Evolutionary conservation across 2,329 filamentous ascomycete species (phyloP), one percentile per base, ranked within the genome.

Genomic region (Massarina eburnea): DNA sequence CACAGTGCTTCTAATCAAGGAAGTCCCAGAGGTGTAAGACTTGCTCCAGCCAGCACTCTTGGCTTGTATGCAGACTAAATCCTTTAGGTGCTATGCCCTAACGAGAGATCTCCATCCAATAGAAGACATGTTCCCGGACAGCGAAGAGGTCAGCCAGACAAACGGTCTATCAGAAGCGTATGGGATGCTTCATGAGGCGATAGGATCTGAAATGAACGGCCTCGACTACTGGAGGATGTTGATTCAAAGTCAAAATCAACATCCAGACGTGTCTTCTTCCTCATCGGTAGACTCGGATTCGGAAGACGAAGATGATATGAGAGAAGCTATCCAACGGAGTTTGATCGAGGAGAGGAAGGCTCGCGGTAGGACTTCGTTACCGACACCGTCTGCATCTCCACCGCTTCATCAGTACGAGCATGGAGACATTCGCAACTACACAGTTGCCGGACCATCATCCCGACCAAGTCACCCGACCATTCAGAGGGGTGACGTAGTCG

Each of bases 41-140:
- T 30, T 40, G 36, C 40, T 39, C 34, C 21, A 32, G 18, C 18
- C 9, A n/a, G n/a, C n/a, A n/a, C n/a, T n/a, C 9, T 24, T 3
- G 2, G 29, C 3, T 7, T 8, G 17, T 3, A 1, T 17, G 1
- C 6, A 36, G 34, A 20, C 47, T 55, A 34, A 57, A n/a, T 2
- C 4, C 2, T 3, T 9, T 39, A 66, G 62, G 15, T 49, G 48
- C 6, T 66, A 61, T 57, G 59, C 55, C 6, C 19, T 21, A 4
- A 30, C 49, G 8, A 34, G 33, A 2, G 53, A 61, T 52, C 49
- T 26, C 29, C 26, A 4, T 43, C 45, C 19, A 51, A 49, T 2
- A 26, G 17, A 42, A n/a, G 27, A 30, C 27, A 30, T 30, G 27
- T 30, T 30, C 12, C 39, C 32, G 4, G 10, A 15, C n/a, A n/a